Evolutionary conservation across 163 green algal species (phyloP).

Genomic region (Scenedesmus sp.): DNA sequence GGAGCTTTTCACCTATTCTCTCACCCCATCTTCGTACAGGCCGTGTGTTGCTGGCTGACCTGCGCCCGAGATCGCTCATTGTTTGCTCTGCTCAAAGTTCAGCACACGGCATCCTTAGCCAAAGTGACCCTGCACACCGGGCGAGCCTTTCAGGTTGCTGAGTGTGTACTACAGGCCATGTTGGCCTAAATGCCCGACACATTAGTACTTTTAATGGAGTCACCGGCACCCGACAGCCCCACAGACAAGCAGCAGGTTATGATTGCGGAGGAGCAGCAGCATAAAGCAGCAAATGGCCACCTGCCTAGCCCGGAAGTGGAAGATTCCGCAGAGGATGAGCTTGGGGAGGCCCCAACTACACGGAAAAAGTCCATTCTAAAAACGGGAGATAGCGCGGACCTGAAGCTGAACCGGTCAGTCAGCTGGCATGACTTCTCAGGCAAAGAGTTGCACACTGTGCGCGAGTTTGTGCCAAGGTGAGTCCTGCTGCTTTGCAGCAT

Average conservation of each 20-base stretch:
- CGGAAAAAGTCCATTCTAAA: slow-evolving; percentile 13
- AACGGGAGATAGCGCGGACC: not conserved
- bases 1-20: not conserved
- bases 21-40: not conserved
- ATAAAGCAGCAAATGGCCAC: slow-evolving; percentile 10
- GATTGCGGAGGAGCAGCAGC: slow-evolving; percentile 12
- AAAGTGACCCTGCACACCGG: not conserved
- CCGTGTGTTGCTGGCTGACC: not conserved
- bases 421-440: slow-evolving; percentile 48
- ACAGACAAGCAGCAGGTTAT: slow-evolving; percentile 3
- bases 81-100: not conserved
- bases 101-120: not conserved
- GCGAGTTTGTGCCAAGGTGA: slow-evolving; percentile 45
- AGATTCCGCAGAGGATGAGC: not conserved
- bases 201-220: not conserved
- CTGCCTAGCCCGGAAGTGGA: not conserved
- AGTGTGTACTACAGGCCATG: not conserved
- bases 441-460: slow-evolving; percentile 41
- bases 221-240: not conserved
- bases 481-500: not conserved
- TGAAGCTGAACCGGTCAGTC: slow-evolving; percentile 20
- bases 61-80: not conserved
- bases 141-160: not conserved
- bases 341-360: not conserved
- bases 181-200: not conserved